These are phyloP conservation scores for Microdochium nivale DNA, from an alignment of 2,329 filamentous ascomycete genomes.

Conservation along the genomic window DNA sequence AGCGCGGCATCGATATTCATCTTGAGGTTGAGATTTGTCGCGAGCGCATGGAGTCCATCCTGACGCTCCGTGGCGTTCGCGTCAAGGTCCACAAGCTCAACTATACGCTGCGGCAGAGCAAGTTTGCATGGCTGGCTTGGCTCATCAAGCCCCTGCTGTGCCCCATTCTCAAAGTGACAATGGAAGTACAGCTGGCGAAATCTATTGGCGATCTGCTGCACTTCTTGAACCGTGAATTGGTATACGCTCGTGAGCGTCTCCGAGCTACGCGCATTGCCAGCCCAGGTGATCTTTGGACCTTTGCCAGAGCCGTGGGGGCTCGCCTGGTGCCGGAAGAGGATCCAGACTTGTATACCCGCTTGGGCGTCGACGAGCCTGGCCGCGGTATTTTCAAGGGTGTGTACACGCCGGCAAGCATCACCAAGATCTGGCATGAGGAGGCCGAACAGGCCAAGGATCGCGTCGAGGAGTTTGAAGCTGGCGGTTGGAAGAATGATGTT, in stretches of 20 bases:
- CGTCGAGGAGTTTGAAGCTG: constrained; percentile 63
- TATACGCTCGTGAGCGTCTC: constrained; percentile 80
- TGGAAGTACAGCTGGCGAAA: constrained; percentile 70
- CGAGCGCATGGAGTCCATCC: constrained; percentile 70
- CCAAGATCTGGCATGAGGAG: constrained; percentile 84
- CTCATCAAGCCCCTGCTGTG: constrained; percentile 76
- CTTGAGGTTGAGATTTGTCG: constrained; percentile 77
- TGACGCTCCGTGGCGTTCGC: constrained; percentile 65
- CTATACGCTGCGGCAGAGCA: constrained; percentile 67
- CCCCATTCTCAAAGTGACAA: constrained; percentile 62
- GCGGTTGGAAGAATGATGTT: constrained; percentile 79
- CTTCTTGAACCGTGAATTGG: constrained; percentile 71
- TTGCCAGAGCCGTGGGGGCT: constrained; percentile 73
- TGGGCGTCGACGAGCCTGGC: constrained; percentile 55
- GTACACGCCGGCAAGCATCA: constrained; percentile 82
- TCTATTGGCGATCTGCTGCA: constrained; percentile 63
- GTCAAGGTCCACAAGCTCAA: constrained; percentile 82
- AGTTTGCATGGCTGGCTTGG: constrained; percentile 72
- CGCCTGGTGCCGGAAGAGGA: constrained; percentile 64
- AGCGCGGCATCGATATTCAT: constrained; percentile 78
- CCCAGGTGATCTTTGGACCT: constrained; percentile 71
- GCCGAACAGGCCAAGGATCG: constrained; percentile 60
- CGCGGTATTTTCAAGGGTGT: constrained; percentile 65
- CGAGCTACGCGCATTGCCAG: constrained; percentile 77
- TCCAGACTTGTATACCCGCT: constrained; percentile 64